A percentile compares a stretch with the other conserved stretches of the same genome.
These are phyloP conservation scores for Pilatotrama ljubarskyi DNA, from an alignment of 768 basidiomycete species.

Conservation along the genomic window DNA sequence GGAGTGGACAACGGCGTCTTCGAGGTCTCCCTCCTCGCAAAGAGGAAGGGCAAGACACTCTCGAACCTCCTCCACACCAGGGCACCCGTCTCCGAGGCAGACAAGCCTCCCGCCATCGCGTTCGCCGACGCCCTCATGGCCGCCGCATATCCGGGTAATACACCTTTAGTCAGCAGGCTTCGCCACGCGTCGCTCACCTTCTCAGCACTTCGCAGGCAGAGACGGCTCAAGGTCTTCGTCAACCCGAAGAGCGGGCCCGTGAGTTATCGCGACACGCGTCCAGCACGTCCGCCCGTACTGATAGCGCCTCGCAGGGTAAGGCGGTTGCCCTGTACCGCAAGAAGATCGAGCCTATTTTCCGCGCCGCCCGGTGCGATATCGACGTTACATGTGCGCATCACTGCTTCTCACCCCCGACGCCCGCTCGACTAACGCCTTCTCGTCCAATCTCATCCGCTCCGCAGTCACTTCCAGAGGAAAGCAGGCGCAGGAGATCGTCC, in stretches of 20 bases:
- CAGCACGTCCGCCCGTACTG: constrained; percentile 5
- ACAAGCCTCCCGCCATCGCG: constrained; percentile 37
- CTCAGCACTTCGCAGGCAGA: constrained; percentile 53
- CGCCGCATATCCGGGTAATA: constrained; percentile 61
- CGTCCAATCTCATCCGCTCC: not conserved
- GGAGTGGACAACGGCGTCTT: constrained; percentile 39
- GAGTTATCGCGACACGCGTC: constrained; percentile 30
- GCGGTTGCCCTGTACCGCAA: constrained; percentile 52
- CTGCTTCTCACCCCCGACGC: not conserved
- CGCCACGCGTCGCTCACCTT: not conserved
- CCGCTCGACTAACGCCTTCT: not conserved
- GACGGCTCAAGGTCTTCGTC: constrained; percentile 66
- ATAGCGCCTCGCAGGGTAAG: constrained; percentile 52
- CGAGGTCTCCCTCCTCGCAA: constrained; percentile 53
- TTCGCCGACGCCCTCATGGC: constrained; percentile 61
- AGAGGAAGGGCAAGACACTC: constrained; percentile 41
- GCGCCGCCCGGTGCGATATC: constrained; percentile 60
- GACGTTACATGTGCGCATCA: constrained; percentile 59
- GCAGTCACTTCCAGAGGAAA: constrained; percentile 62
- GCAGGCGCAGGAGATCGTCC: constrained; percentile 69
- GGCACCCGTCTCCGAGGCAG: constrained; percentile 41
- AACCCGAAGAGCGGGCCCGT: constrained; percentile 84
- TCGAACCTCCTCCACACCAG: constrained; percentile 44
- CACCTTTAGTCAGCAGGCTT: not conserved
- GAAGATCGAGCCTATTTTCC: constrained; percentile 70